Base-by-base conservation (phyloP, 345 rosid genomes). In the Trapa bicornis region DNA sequence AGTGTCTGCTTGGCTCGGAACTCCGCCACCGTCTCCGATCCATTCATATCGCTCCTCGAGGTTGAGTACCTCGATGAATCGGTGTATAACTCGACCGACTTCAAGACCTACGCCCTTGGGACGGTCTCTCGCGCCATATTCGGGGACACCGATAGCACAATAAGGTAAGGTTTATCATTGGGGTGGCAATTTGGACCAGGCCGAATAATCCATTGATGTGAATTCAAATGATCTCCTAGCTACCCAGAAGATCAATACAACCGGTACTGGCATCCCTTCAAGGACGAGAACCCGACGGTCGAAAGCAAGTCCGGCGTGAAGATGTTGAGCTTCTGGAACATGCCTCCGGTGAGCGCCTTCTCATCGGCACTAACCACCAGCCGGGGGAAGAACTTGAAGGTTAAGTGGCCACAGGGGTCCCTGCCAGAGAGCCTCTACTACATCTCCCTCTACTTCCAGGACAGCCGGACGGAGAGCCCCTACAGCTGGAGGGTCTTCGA, bases 1-100 rank as follows among this genome's bases (percentile, higher is more conserved):
- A 88, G 94, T 48, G 80, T 93, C 65, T 90, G 98, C 72, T 77
- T 88, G 41, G 96, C 92, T 3, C 86, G 90, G 77, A 93, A 82
- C n/a, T 64, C 72, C 37, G 53, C 78, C 0, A 93, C 98, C 0
- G 58, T 48, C 41, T 85, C 96, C 0, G 72, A 80, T 35, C 98
- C 97, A 16, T 93, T 93, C 54, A 86, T 93, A 45, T 85, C 94
- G 1, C 85, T 92, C 57, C 73, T 93, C 57, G 98, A 90, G 65
- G 71, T 90, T 29, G 76, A 73, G 47, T 69, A 76, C 71, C 86
- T 90, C 57, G 94, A 90, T 16, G 86, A 79, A 68, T 45, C 85
- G 3, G 66, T 82, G 76, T 93, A 93, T 74, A 93, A 88, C 72
- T 75, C 84, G 12, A 87, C 94, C 0, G 82, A 87, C 71, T 83